Evolutionary conservation across 129 eudicot genomes (phyloP), one percentile per base, ranked within the genome.

Genomic region (Flaveria linearis): DNA sequence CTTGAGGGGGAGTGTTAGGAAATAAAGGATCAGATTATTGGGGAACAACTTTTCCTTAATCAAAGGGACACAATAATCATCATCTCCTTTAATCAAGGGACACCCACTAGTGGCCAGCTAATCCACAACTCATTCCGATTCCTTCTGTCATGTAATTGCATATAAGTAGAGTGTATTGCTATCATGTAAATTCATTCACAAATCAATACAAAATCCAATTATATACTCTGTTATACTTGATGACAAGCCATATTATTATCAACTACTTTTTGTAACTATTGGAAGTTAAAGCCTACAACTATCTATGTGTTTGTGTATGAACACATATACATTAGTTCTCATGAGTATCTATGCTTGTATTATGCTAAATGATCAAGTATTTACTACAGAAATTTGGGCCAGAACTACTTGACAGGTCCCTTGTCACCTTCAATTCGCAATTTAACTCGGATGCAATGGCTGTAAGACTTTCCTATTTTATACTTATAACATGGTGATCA

Each of bases 401-500:
- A 82, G 56, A 94, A 94, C 69, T 88, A 80, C 89, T 80, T 91
- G 72, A 84, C 90, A 2, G 97, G 98, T 68, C 73, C 89, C 23
- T 45, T 94, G 28, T 78, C 98, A 56, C 73, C 93, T 70, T 87
- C 93, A 30, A 65, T 94, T 65, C 90, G 85, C 69, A 87, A 88
- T 58, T 86, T 94, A 72, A 80, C 69, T 76, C 85, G 87, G 45
- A 82, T 94, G 96, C 91, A 88, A 72, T 88, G 78, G 71, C 69
- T 93, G 98, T 93, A 87, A 83, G 95, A 18, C 9, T 36, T 60
- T 16, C 26, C 11, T 11, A 26, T 63, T 33, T 64, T 3, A 65
- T 14, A 55, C 25, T 68, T 50, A 3, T 4, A 42, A 58, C 72
- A 42, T 23, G 5, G 14, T 42, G 63, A 41, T 50, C 39, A 11